These are phyloP conservation scores for Pythium aristosporum DNA, from an alignment of 352 stramenopile species.

Conservation along the genomic window DNA sequence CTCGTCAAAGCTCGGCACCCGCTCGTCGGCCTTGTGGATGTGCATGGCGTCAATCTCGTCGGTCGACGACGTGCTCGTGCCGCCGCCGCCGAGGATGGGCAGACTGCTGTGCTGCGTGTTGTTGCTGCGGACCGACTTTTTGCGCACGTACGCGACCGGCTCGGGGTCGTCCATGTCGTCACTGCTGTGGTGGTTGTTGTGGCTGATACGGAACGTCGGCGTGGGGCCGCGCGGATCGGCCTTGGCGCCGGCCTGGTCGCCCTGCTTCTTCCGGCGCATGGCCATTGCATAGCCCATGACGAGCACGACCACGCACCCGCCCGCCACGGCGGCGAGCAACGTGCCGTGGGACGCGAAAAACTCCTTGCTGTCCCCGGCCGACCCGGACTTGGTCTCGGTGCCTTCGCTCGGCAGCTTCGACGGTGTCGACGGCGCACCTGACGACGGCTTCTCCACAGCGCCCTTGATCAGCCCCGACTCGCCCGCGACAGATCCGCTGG, in stretches of 20 bases:
- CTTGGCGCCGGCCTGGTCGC: conserved; percentile 1
- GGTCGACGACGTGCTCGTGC: conserved; percentile 20
- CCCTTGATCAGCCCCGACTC: conserved; percentile 12
- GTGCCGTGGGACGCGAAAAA: conserved; percentile 22
- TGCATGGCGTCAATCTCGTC: conserved; percentile 14
- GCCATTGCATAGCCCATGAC: conserved; percentile 24
- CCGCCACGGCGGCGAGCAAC: conserved; percentile 17
- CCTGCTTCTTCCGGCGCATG: conserved; percentile 25
- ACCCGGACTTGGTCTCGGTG: conserved; percentile 30
- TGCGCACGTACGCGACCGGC: conserved; percentile 21
- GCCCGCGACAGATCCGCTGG: background rate
- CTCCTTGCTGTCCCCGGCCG: conserved; percentile 46
- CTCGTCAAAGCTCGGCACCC: conserved; percentile 28
- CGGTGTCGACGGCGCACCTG: background rate
- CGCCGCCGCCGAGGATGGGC: conserved; percentile 21
- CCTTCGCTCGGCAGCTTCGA: background rate
- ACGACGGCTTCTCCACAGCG: background rate
- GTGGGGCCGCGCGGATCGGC: conserved; percentile 1
- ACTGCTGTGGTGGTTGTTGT: conserved; percentile 13
- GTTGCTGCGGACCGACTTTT: conserved; percentile 23
- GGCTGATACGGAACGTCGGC: conserved; percentile 19
- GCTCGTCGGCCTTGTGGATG: conserved; percentile 22
- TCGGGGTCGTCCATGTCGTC: conserved; percentile 28
- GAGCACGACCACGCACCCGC: conserved; percentile 18
- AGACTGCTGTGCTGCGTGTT: conserved; percentile 7